Evolutionary conservation across 768 basidiomycete genomes (phyloP).

Genomic region (Lactifluus rugatus): DNA sequence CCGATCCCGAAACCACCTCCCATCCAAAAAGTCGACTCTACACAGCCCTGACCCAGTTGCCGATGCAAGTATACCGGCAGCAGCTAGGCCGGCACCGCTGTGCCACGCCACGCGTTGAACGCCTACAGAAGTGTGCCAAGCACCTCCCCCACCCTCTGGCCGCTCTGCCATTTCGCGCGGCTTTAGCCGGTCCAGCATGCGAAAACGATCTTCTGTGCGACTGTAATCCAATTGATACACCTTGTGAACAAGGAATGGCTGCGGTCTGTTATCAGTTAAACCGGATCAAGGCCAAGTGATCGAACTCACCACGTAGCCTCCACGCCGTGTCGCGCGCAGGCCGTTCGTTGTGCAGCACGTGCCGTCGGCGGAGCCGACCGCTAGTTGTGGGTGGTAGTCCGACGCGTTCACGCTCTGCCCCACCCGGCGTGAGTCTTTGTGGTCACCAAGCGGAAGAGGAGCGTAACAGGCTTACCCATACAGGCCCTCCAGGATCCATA

Average conservation of each 20-base stretch:
- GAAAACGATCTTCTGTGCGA: slow-evolving; percentile 58
- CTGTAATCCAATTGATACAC: slow-evolving; percentile 86
- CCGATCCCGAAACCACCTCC: slow-evolving; percentile 60
- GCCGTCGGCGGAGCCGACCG: slow-evolving; percentile 78
- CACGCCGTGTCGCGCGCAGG: slow-evolving; percentile 55
- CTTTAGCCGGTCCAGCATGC: slow-evolving; percentile 82
- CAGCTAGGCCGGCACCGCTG: slow-evolving; percentile 53
- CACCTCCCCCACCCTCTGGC: slow-evolving; percentile 35
- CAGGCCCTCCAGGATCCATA: slow-evolving; percentile 66
- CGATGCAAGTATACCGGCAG: slow-evolving; percentile 56
- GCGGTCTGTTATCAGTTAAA: not conserved
- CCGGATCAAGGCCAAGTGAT: not conserved
- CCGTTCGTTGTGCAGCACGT: slow-evolving; percentile 65
- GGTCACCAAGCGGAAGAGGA: not conserved
- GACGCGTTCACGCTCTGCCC: slow-evolving; percentile 61
- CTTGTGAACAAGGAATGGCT: slow-evolving; percentile 65
- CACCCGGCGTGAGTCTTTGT: not conserved
- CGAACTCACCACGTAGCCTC: slow-evolving; percentile 56
- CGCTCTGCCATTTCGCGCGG: slow-evolving; percentile 54
- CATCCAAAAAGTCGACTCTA: slow-evolving; percentile 70
- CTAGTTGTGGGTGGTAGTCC: slow-evolving; percentile 81
- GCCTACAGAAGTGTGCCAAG: slow-evolving; percentile 73
- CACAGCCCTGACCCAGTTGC: slow-evolving; percentile 80
- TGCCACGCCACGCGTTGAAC: slow-evolving; percentile 82
- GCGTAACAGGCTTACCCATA: slow-evolving; percentile 54